Percentiles rank a stretch among this genome's conserved stretches.
Conservation (phyloP, 345 rosid species). For the Eucalyptus rudis region DNA sequence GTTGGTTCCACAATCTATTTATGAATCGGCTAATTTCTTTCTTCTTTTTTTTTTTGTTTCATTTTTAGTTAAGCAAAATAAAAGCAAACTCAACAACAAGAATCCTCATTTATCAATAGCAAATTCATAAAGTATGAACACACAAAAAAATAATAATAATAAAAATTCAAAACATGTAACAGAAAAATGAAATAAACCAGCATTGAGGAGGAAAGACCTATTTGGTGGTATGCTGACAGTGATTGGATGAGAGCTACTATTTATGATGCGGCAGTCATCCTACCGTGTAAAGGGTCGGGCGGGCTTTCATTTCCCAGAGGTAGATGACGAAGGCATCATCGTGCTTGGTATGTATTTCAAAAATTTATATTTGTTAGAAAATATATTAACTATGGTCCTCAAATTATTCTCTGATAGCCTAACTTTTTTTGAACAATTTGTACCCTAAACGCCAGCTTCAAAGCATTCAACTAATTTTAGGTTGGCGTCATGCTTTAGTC, state of each 20-base stretch:
- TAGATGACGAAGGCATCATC: slow-evolving; percentile 12
- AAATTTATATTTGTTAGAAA: not conserved
- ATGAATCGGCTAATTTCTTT: not conserved
- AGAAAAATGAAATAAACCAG: not conserved
- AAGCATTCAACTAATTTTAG: not conserved
- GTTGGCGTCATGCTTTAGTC: not conserved
- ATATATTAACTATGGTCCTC: not conserved
- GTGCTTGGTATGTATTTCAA: not conserved
- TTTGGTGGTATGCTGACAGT: slow-evolving; percentile 38
- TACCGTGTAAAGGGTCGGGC: not conserved
- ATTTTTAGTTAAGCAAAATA: not conserved
- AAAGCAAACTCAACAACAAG: not conserved
- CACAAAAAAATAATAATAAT: not conserved
- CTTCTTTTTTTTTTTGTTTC: not conserved
- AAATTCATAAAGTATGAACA: not conserved
- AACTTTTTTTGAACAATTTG: not conserved
- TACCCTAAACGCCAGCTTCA: not conserved
- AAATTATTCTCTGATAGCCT: not conserved
- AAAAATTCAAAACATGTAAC: not conserved
- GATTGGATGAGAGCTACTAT: slow-evolving; percentile 31
- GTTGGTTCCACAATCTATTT: not conserved
- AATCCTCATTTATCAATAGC: not conserved
- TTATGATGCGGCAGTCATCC: slow-evolving; percentile 14
- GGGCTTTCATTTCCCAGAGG: slow-evolving; percentile 7
- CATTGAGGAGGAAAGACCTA: slow-evolving; percentile 18